Conservation (phyloP, 2,329 filamentous ascomycete species). For the Huntiella bhutanensis region DNA sequence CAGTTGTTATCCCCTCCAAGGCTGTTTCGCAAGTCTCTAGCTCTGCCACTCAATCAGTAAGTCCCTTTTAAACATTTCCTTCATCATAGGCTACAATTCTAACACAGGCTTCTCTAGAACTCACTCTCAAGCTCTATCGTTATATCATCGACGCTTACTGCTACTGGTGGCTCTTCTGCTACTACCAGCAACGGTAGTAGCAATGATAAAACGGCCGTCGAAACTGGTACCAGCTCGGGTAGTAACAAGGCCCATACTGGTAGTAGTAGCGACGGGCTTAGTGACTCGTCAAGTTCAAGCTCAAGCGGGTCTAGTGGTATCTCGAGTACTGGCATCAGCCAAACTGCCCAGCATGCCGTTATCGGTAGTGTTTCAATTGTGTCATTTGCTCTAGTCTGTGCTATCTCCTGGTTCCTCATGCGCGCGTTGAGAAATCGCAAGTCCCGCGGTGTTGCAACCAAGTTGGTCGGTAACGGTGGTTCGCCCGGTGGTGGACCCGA, state of each 20-base stretch:
- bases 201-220: not conserved
- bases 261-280: no score
- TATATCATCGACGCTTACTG: not conserved
- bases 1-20: not conserved
- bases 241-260: no score
- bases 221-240: not conserved
- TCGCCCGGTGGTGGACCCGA: not conserved
- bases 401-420: conserved; percentile 6
- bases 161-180: not conserved
- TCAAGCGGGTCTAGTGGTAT: not conserved
- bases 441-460: not conserved
- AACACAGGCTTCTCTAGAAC: not conserved
- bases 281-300: not conserved
- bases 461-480: not conserved
- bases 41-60: conserved; percentile 5
- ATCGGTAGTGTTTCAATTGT: conserved; percentile 10
- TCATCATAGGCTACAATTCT: no score
- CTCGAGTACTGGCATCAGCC: not conserved
- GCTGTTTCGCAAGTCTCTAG: conserved; percentile 2
- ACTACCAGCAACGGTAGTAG: not conserved
- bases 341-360: conserved; percentile 7
- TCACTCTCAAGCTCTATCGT: conserved; percentile 4
- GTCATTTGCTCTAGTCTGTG: conserved; percentile 7
- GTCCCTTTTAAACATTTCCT: not conserved
- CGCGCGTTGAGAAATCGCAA: conserved; percentile 6